phyloP scores from a whole-genome alignment of 2,329 filamentous ascomycete genomes.

The Phialophora expanda region DNA sequence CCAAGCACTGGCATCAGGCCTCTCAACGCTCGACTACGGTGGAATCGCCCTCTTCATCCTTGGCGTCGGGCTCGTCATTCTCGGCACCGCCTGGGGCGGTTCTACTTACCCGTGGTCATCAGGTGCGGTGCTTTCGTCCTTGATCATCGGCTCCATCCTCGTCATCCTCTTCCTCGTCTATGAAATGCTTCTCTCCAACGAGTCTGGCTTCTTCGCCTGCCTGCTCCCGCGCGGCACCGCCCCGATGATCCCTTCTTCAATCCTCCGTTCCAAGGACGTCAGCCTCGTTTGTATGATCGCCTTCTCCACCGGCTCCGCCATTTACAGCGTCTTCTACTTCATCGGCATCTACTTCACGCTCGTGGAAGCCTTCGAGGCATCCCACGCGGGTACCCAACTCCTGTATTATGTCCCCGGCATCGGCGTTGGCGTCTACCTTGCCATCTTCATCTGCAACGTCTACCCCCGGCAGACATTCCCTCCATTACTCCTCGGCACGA shows the following conservation, averaged over 20 bases:
- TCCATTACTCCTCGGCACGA: conserved; percentile 61
- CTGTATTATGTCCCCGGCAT: conserved; percentile 70
- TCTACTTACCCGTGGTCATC: conserved; percentile 52
- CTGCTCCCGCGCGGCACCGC: conserved; percentile 59
- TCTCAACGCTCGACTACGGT: conserved; percentile 59
- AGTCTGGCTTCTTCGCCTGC: conserved; percentile 54
- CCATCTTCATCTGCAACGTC: conserved; percentile 65
- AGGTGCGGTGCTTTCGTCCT: conserved; percentile 45
- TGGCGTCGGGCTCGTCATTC: conserved; percentile 51
- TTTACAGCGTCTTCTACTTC: conserved; percentile 68
- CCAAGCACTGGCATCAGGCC: conserved; percentile 52
- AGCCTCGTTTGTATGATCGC: conserved; percentile 67
- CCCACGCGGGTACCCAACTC: conserved; percentile 62
- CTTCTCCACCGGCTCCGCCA: conserved; percentile 61
- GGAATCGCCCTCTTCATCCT: conserved; percentile 53
- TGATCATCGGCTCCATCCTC: conserved; percentile 49
- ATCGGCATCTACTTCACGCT: conserved; percentile 71
- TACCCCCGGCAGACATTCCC: conserved; percentile 67
- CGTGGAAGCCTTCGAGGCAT: conserved; percentile 59
- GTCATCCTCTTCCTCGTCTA: conserved; percentile 49
- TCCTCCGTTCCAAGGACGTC: conserved; percentile 64
- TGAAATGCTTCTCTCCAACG: conserved; percentile 55
- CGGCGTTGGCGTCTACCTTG: conserved; percentile 62
- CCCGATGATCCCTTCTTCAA: conserved; percentile 67
- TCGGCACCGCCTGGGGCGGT: conserved; percentile 54